Base-by-base conservation (phyloP, 225 moss, liverwort and hornwort species). In the Bryoerythrophyllum caledonicum region DNA sequence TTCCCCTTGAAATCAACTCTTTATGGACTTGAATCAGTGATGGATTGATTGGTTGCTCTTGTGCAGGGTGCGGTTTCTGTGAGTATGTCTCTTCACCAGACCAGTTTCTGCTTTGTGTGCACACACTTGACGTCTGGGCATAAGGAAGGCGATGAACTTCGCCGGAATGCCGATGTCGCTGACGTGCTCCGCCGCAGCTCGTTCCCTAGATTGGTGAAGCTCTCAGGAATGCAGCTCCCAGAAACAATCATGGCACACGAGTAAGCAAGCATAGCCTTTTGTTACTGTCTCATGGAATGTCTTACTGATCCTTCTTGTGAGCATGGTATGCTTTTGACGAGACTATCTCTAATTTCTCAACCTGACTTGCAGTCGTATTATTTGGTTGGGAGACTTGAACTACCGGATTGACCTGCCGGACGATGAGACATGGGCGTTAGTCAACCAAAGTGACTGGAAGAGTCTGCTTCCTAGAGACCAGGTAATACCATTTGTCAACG, bases 301-400 rank as follows among this genome's bases (percentile, higher is more conserved):
- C 55, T 27, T 69, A 62, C 28, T 27, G 19, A 49, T 15, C 48
- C 63, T 74, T 54, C 53, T 74, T 74, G 74, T 63, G 48, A 46
- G 19, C 62, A n/a, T 54, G 26, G 17, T 46, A 61, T 53, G 30
- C 49, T 16, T 21, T 24, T 23, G 30, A 27, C 53, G 35, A 46
- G 55, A 70, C 23, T 27, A 53, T 46, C 40, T 40, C 43, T 72
- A 38, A 61, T 69, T 14, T 28, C 57, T 38, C 0, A 43, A 38
- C 46, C 80, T 40, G 48, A 53, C 65, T 37, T 80, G 81, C 91
- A 97, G 96, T 86, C 90, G 90, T 67, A 86, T 90, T 56, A 87
- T 99, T 63, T 99, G 95, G 99, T 80, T 99, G 61, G 95, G 99
- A 80, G 99, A 99, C 79, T 76, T 99, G 71, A 99, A 99, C 73